Conservation (phyloP, 306 rosid species). For the Astragalus membranaceus region DNA sequence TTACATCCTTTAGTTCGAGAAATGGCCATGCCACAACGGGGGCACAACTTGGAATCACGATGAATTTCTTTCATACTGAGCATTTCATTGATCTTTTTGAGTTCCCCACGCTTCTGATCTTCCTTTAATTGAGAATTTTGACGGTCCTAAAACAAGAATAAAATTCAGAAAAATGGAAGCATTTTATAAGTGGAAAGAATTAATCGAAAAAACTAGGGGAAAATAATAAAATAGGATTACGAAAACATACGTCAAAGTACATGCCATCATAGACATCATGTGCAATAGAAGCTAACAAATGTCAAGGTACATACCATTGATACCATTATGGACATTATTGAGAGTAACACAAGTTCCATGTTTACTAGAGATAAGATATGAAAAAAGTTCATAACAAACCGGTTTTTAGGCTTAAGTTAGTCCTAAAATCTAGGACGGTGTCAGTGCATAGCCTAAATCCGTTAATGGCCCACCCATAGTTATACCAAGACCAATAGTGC, state of each 20-base stretch:
- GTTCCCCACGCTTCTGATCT: slow-evolving; percentile 55
- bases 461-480: too few relatives aligned
- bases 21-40: slow-evolving; percentile 79
- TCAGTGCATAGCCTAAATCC: too few relatives aligned
- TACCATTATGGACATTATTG: too few relatives aligned
- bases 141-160: slow-evolving; percentile 54
- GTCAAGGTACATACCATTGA: too few relatives aligned
- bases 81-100: slow-evolving; percentile 67
- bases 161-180: background rate
- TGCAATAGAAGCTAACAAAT: too few relatives aligned
- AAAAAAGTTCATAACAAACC: too few relatives aligned
- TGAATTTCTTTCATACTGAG: slow-evolving; percentile 65
- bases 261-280: background rate
- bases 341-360: too few relatives aligned
- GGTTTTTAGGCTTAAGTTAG: too few relatives aligned
- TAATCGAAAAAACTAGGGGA: background rate
- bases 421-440: too few relatives aligned
- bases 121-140: slow-evolving; percentile 56
- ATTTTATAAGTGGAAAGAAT: background rate
- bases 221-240: background rate
- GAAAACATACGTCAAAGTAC: background rate
- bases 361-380: too few relatives aligned
- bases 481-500: too few relatives aligned
- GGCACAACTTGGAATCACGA: slow-evolving; percentile 78
- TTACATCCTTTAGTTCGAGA: slow-evolving; percentile 79